Percentiles rank a stretch among this genome's conserved stretches.
Conservation (phyloP, 176 grass and related monocot species). For the Oryza glumipatula region DNA sequence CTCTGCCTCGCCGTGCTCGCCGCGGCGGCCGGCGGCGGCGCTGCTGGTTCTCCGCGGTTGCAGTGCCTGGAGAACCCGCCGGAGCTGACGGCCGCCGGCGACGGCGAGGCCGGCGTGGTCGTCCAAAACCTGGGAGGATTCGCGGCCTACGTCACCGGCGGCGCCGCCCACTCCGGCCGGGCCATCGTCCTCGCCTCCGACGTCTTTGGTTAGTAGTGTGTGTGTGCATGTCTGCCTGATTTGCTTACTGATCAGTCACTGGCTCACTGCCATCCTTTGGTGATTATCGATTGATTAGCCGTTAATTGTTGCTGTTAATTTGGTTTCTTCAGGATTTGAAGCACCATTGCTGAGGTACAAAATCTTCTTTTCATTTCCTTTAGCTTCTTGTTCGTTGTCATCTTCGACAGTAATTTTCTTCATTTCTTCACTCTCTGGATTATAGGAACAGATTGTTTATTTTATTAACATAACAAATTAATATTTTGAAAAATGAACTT, state of each 20-base stretch:
- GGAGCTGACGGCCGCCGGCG: neutral
- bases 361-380: neutral
- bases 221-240: neutral
- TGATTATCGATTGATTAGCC: neutral
- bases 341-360: constrained; percentile 36
- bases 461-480: no score
- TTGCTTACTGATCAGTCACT: neutral
- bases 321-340: constrained; percentile 31
- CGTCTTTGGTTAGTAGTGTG: constrained; percentile 11
- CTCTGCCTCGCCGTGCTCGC: neutral
- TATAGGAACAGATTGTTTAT: no score
- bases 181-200: constrained; percentile 41
- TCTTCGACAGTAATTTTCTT: neutral
- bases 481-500: no score
- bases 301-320: neutral
- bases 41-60: neutral
- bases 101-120: neutral
- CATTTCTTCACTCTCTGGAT: neutral
- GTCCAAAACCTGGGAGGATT: constrained; percentile 34
- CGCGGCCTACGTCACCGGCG: constrained; percentile 43
- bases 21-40: neutral
- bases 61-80: constrained; percentile 15
- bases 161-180: neutral
- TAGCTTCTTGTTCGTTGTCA: neutral
- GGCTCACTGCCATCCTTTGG: neutral